A percentile compares a stretch with the other conserved stretches of the same genome.
These are phyloP conservation scores for Dacryopinax primogenitus DNA, from an alignment of 768 basidiomycete species.

Conservation along the genomic window DNA sequence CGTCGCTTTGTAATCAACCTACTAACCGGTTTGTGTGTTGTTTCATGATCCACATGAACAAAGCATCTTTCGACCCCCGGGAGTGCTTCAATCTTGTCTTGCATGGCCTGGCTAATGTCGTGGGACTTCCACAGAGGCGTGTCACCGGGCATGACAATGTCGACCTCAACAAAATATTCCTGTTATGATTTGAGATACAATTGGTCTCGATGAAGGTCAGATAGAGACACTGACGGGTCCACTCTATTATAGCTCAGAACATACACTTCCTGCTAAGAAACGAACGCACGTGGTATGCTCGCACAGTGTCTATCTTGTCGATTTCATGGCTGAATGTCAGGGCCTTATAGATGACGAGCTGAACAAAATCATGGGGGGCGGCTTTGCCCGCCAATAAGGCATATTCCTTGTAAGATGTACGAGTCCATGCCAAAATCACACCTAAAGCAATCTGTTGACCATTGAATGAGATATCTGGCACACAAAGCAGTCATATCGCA, in stretches of 20 bases:
- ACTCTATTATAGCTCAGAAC: constrained; percentile 35
- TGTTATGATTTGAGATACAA: constrained; percentile 20
- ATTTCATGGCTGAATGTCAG: constrained; percentile 82
- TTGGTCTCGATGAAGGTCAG: not conserved
- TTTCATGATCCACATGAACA: constrained; percentile 91
- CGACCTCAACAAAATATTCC: constrained; percentile 91
- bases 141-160: constrained; percentile 80
- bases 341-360: constrained; percentile 85
- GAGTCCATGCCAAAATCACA: constrained; percentile 63
- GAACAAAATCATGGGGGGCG: constrained; percentile 79
- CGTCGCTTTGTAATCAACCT: not conserved
- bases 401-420: constrained; percentile 70
- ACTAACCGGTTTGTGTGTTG: constrained; percentile 56
- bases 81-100: constrained; percentile 78
- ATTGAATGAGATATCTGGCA: not conserved
- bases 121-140: constrained; percentile 82
- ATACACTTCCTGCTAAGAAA: constrained; percentile 15
- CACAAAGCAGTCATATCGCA: constrained; percentile 28
- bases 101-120: constrained; percentile 68
- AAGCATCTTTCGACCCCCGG: constrained; percentile 88
- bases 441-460: constrained; percentile 63
- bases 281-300: constrained; percentile 74
- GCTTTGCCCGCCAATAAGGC: constrained; percentile 81
- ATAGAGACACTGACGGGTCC: constrained; percentile 44
- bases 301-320: constrained; percentile 75